These are phyloP conservation scores for Cutaneotrichosporon sp. DNA, from an alignment of 1,284 basidiomycete species.

Conservation along the genomic window DNA sequence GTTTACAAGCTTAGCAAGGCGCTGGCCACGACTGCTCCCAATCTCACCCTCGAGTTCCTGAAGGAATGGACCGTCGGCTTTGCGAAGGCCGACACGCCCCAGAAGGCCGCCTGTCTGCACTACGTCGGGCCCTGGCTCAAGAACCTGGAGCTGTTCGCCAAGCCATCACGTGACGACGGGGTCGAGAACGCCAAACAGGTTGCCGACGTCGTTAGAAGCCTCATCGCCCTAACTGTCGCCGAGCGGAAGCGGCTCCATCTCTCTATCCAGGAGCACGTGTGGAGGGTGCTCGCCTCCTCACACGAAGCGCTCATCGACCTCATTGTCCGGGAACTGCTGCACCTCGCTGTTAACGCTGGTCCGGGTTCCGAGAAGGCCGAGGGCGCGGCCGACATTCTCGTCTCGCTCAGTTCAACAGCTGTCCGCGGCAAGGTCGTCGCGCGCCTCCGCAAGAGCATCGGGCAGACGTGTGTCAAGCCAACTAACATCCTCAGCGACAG, in stretches of 20 bases:
- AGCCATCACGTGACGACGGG: constrained; percentile 60
- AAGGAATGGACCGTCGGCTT: constrained; percentile 68
- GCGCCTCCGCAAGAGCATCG: constrained; percentile 75
- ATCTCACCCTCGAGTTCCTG: constrained; percentile 80
- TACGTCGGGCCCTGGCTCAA: constrained; percentile 84
- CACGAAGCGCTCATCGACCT: constrained; percentile 68
- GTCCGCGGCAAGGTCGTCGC: constrained; percentile 74
- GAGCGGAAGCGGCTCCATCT: constrained; percentile 67
- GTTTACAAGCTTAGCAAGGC: constrained; percentile 67
- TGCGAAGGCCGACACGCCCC: constrained; percentile 61
- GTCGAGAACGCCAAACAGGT: constrained; percentile 51
- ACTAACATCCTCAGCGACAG: constrained; percentile 67
- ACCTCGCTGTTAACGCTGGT: constrained; percentile 75
- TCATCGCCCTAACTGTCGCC: constrained; percentile 70
- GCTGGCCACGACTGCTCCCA: constrained; percentile 69
- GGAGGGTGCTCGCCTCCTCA: constrained; percentile 69
- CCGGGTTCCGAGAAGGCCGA: constrained; percentile 72
- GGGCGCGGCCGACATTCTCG: constrained; percentile 69
- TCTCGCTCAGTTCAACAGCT: constrained; percentile 70
- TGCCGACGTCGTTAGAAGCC: constrained; percentile 70
- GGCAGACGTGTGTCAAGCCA: constrained; percentile 66
- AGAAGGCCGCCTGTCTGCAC: constrained; percentile 69
- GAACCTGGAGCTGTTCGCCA: constrained; percentile 70
- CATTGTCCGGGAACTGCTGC: constrained; percentile 72
- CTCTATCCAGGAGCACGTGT: constrained; percentile 69